Percentiles rank a stretch among this genome's conserved stretches.
Conservation (phyloP, 2,329 filamentous ascomycete species). For the Chaetoscypha palmicola region DNA sequence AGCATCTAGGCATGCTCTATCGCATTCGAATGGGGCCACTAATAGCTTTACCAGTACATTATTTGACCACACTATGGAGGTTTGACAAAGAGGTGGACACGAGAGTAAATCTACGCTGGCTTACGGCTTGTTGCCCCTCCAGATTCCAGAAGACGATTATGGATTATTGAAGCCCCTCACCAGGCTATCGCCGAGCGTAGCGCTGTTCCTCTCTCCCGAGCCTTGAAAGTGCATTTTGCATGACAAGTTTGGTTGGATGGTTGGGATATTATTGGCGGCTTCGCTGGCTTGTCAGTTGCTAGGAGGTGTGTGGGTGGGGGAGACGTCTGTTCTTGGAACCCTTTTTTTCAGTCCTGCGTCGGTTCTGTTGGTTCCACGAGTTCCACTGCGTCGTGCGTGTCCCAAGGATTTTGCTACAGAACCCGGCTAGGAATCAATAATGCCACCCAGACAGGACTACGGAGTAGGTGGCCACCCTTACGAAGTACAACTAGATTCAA, state of each 20-base stretch:
- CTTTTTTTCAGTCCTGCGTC: too few relatives aligned
- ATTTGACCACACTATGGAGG: neutral
- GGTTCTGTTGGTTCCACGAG: constrained; percentile 3
- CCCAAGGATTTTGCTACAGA: constrained; percentile 7
- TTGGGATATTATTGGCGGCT: too few relatives aligned
- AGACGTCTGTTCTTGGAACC: neutral
- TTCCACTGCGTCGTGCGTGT: neutral
- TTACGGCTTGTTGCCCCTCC: neutral
- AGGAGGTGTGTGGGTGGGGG: neutral
- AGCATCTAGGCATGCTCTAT: neutral
- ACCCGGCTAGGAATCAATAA: constrained; percentile 10
- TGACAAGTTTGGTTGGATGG: too few relatives aligned
- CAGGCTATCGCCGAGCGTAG: neutral
- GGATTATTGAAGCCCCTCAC: neutral
- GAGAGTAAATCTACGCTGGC: too few relatives aligned
- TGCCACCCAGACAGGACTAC: constrained; percentile 16
- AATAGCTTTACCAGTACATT: constrained; percentile 2
- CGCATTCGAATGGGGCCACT: constrained; percentile 2
- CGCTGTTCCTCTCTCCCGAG: neutral
- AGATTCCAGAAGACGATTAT: neutral
- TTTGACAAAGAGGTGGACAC: neutral
- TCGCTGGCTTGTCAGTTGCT: neutral
- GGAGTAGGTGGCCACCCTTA: too few relatives aligned
- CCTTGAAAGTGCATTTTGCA: neutral
- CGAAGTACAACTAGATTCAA: too few relatives aligned